Conservation (phyloP, 2,329 filamentous ascomycete genomes). For the Grosmannia huntii region DNA sequence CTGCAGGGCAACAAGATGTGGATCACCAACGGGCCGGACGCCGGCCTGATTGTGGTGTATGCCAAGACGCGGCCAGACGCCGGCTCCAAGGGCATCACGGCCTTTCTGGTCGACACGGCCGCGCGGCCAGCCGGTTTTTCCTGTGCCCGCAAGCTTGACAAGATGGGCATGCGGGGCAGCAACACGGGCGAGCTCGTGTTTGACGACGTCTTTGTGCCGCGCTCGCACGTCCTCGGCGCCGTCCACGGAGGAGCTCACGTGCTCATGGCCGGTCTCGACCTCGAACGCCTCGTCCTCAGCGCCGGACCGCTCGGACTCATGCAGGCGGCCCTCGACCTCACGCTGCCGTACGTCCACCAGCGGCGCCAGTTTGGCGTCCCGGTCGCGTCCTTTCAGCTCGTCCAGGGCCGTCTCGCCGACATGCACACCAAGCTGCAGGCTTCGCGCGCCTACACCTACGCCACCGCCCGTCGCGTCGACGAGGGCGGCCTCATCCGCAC, state of each 20-base stretch:
- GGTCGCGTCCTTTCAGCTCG: slow-evolving; percentile 82
- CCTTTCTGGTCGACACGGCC: slow-evolving; percentile 64
- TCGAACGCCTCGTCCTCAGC: slow-evolving; percentile 83
- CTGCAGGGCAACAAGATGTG: slow-evolving; percentile 96
- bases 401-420: slow-evolving; percentile 87
- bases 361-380: slow-evolving; percentile 79
- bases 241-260: slow-evolving; percentile 77
- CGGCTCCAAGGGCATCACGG: slow-evolving; percentile 83
- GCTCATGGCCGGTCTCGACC: slow-evolving; percentile 89
- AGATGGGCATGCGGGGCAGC: slow-evolving; percentile 94
- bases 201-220: slow-evolving; percentile 79
- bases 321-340: slow-evolving; percentile 78
- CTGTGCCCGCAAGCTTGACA: slow-evolving; percentile 84
- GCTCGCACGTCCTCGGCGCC: slow-evolving; percentile 65
- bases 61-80: slow-evolving; percentile 78
- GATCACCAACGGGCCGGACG: slow-evolving; percentile 97
- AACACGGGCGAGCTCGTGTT: slow-evolving; percentile 94
- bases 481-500: slow-evolving; percentile 62
- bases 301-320: slow-evolving; percentile 88
- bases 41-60: slow-evolving; percentile 89
- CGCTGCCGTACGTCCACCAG: slow-evolving; percentile 78
- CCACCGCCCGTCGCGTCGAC: slow-evolving; percentile 68
- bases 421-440: slow-evolving; percentile 94
- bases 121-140: slow-evolving; percentile 57
- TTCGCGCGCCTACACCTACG: slow-evolving; percentile 75